Evolutionary conservation across 2,329 filamentous ascomycete species (phyloP), one percentile per base, ranked within the genome.

Genomic region (Pseudogymnoascus sp.): DNA sequence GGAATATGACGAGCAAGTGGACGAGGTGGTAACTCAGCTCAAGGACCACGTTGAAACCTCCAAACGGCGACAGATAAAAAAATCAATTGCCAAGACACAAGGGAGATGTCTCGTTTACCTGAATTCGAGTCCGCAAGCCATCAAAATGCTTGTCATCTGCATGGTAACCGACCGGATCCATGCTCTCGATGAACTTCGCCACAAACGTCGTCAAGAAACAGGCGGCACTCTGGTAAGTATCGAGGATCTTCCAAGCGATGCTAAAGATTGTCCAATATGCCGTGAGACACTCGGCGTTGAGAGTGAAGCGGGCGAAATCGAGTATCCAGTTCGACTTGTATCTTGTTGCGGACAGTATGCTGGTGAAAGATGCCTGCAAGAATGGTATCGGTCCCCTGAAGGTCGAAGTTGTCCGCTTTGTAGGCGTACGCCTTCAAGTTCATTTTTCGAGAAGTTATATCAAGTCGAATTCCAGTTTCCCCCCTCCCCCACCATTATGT

Each of bases 151-250:
- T 11, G 36, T 71, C 14, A 68, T 66, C 13, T 48, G 71, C 0
- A 54, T 72, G 51, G 67, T 72, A 67, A 65, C 65, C 2, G 70
- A 71, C 63, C 67, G 71, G 4, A 28, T 70, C 14, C 57, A 65
- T 6, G 64, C 68, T 13, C 60, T 69, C 1, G 62, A 67, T 7
- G 23, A 25, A 3, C 19, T 64, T 13, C 63, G 66, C 13, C n/a
- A 51, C 10, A 13, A 48, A 4, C 16, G 64, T 21, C 36, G 65
- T 7, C 16, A 62, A 10, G 13, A 57, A 3, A 63, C 67, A 34
- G 63, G 65, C 3, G 68, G 67, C 36, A 23, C 62, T 1, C 10
- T 51, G 16, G 51, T 70, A n/a, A 23, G 48, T 13, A 13, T 39
- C 36, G 19, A 51, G 6, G 21, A 62, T 28, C 14, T 69, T 11